Base-by-base conservation (phyloP, 2,329 filamentous ascomycete species). In the Alternaria gansuensis region DNA sequence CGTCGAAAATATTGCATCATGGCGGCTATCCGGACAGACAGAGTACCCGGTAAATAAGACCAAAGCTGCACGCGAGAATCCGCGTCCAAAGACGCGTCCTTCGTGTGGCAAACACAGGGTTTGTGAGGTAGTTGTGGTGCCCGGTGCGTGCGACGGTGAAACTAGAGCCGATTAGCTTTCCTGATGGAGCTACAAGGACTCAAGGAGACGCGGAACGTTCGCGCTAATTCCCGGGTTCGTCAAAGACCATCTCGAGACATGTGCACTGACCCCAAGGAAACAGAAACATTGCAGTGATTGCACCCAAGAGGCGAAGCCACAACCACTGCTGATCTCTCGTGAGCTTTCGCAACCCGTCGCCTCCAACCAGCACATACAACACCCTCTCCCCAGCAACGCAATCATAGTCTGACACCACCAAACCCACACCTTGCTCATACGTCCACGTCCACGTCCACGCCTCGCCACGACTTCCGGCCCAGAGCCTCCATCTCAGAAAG, bases 151-250 rank as follows among this genome's bases (percentile, higher is more conserved):
- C 52, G 51, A 58, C 54, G 23, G 61, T 63, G 60, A 59, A 62
- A 62, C 59, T 36, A 54, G 24, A 34, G 53, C 54, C 50, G 44
- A 62, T 60, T 51, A 64, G 54, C 52, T 62, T 54, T 60, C 64
- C 61, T 55, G 49, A 64, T 61, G 36, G 14, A 57, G 66, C 54
- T 66, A 68, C 63, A 43, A 62, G n/a, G n/a, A n/a, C n/a, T n/a
- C n/a, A n/a, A n/a, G 64, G 49, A 46, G 55, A 65, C 67, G 61
- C 60, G 60, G 63, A 60, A 62, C 64, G 57, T 58, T 63, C 66
- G 61, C 56, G 62, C 60, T 57, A 52, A 60, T 59, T 57, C 50
- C 58, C 61, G 65, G 56, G 59, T 53, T 49, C 52, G 52, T 60
- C 56, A 61, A 59, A 60, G 55, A 60, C 41, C 34, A 40, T 33